Evolutionary conservation across 23 red algal genomes (phyloP), one percentile per base, ranked within the genome.

Genomic region (Gracilaria vermiculophylla): DNA sequence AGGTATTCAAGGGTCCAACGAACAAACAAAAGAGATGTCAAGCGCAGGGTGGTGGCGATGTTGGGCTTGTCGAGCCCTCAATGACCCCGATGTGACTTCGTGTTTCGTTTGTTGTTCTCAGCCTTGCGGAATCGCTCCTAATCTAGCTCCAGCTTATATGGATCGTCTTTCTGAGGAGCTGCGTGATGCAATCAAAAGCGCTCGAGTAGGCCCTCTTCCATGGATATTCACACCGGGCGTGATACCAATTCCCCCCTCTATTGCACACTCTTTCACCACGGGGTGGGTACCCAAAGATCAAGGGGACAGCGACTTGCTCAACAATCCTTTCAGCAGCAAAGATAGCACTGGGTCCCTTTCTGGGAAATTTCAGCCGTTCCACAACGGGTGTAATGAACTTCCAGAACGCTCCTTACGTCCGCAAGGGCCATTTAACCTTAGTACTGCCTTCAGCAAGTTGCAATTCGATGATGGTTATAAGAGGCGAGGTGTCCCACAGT

Each of bases 171-270:
- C 45, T 3, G 49, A 88, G 48, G 35, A 56, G 16, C 39, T 76
- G 34, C 66, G 69, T 27, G 84, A 76, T 23, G 36, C 53, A 4
- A 55, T 88, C 39, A 36, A 77, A 37, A 77, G 23, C 54, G 67
- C 42, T 54, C 43, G 29, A 24, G 72, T 70, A 28, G 50, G 65
- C 49, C 70, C 84, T 23, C 62, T 69, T 53, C 84, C 84, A 23
- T 88, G 84, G 84, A 61, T 77, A 9, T 88, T 88, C 73, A 29
- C 69, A 31, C 84, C 53, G 28, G 32, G 49, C 12, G 37, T 73
- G 4, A 27, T 73, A 24, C 67, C 67, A 73, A 42, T 73, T 20
- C 67, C 67, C 25, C 40, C 67, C 4, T 25, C 67, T 14, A 32
- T 73, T 47, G 67, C 32, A 73, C 67, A 17, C 47, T 29, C 67